A percentile compares a stretch with the other conserved stretches of the same genome.
Conservation (phyloP, 2,329 filamentous ascomycete species). For the Exophiala calicioides region DNA sequence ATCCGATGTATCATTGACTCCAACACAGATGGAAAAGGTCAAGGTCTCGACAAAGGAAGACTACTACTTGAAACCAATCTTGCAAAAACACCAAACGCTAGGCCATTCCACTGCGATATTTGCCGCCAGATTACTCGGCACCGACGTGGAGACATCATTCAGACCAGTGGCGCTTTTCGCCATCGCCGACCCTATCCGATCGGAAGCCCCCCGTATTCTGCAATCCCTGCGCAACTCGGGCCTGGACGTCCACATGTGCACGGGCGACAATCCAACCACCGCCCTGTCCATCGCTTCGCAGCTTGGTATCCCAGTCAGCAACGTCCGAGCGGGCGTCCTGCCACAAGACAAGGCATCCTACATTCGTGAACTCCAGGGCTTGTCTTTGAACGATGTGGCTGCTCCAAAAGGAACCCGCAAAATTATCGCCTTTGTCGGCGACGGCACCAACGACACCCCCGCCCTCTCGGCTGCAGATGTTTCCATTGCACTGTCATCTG, state of each 20-base stretch:
- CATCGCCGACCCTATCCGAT: conserved; percentile 77
- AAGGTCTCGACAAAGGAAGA: conserved; percentile 8
- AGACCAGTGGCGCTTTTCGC: conserved; percentile 67
- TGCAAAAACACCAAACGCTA: conserved; percentile 29
- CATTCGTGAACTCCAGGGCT: conserved; percentile 41
- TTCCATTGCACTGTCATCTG: conserved; percentile 77
- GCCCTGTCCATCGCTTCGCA: conserved; percentile 74
- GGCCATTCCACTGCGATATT: conserved; percentile 49
- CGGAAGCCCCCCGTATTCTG: conserved; percentile 68
- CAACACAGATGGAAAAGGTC: neutral
- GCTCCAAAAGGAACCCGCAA: conserved; percentile 39
- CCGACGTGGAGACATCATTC: conserved; percentile 31
- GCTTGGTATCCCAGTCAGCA: conserved; percentile 70
- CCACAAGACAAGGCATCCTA: conserved; percentile 71
- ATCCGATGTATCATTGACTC: neutral
- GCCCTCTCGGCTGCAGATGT: conserved; percentile 79
- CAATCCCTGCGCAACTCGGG: conserved; percentile 59
- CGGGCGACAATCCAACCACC: conserved; percentile 85
- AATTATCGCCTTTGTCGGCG: conserved; percentile 79
- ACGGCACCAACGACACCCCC: conserved; percentile 84
- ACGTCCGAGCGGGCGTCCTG: conserved; percentile 84
- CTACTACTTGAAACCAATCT: conserved; percentile 15
- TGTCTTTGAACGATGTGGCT: conserved; percentile 51
- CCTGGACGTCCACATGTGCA: conserved; percentile 86
- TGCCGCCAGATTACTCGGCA: conserved; percentile 38